Percentiles rank a stretch among this genome's conserved stretches.
These are phyloP conservation scores for Amanita jacksonii DNA, from an alignment of 768 basidiomycete species.

Conservation along the genomic window DNA sequence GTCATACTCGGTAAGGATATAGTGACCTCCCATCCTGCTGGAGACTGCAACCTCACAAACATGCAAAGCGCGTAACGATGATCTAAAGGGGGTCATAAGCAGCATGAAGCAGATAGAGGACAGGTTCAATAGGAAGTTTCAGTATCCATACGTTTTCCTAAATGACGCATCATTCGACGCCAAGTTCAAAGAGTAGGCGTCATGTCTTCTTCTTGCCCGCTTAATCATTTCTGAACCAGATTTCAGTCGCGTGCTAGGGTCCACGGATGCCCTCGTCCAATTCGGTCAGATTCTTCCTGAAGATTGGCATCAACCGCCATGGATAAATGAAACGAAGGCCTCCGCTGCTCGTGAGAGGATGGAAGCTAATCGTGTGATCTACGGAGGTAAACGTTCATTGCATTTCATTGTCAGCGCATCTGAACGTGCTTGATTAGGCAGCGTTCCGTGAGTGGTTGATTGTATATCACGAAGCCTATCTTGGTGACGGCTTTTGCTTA, in stretches of 20 bases:
- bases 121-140: constrained; percentile 81
- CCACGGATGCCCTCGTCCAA: constrained; percentile 55
- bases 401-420: constrained; percentile 4
- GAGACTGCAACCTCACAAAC: not conserved
- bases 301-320: constrained; percentile 76
- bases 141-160: constrained; percentile 80
- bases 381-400: constrained; percentile 37
- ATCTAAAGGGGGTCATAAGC: constrained; percentile 47
- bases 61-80: constrained; percentile 45
- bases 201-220: not conserved
- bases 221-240: not conserved
- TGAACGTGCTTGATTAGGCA: constrained; percentile 35
- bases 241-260: constrained; percentile 37
- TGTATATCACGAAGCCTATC: not conserved
- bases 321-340: constrained; percentile 72
- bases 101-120: constrained; percentile 79
- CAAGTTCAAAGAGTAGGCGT: constrained; percentile 53
- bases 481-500: constrained; percentile 11
- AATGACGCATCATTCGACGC: constrained; percentile 74
- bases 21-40: not conserved
- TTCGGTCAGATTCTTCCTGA: constrained; percentile 74
- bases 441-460: constrained; percentile 51
- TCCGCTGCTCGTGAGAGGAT: constrained; percentile 54
- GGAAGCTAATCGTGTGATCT: constrained; percentile 57
- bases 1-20: constrained; percentile 53